Evolutionary conservation across 1,284 basidiomycete genomes (phyloP), one percentile per base, ranked within the genome.

Genomic region (Hymenochaete sp.): DNA sequence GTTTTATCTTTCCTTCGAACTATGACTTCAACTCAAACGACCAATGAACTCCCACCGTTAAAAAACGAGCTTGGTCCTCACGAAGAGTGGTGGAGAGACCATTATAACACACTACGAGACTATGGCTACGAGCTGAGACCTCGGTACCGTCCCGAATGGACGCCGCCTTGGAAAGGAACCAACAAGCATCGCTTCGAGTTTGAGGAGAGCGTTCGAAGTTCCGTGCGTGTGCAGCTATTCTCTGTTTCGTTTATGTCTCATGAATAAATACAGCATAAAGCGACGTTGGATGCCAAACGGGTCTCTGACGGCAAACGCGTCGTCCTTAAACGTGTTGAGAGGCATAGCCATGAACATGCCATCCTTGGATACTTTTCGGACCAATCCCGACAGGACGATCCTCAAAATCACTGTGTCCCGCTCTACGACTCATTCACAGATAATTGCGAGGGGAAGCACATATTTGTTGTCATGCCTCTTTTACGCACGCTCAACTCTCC

Each of bases 131-230:
- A 14, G 8, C 45, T 47, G 7, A 38, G 29, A 4, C 14, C 42
- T 13, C 29, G 45, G n/a, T 31, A 35, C 26, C 28, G 39, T 25
- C 38, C 45, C n/a, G 39, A 28, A 4, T 58, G 56, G 56, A 48
- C 25, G 0, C 54, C 56, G 8, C 52, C 56, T 2, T 58, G 56
- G 56, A 35, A 26, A 1, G 45, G 43, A 3, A 56, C 46, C 0
- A 38, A 50, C 0, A 35, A 38, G 1, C 31, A 47, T 29, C 49
- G 47, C 16, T n/a, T 39, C 2, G 1, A 2, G n/a, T 56, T 46
- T 29, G 56, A 58, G 38, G 56, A 58, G 24, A 24, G 18, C 11
- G 16, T 28, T 7, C 7, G 9, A 2, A 45, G 18, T n/a, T 19
- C 13, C 7, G 42, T 44, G 16, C 14, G 36, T 7, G 7, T 2